phyloP scores from a whole-genome alignment of 192 early-diverging fungal genomes.

The Funneliformis geosporum region DNA sequence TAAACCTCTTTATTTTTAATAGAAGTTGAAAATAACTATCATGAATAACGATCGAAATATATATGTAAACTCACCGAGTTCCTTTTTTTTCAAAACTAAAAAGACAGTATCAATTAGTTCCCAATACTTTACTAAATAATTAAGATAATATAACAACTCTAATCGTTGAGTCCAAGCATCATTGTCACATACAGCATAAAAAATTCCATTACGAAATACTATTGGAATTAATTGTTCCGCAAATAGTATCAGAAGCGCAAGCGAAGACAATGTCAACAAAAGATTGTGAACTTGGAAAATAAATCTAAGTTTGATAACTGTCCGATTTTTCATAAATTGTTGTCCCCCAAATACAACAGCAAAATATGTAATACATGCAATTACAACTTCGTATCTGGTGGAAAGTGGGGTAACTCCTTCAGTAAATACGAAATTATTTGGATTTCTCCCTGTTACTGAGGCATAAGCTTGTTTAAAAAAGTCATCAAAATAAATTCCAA shows the following conservation, averaged over 20 bases:
- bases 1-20: not conserved
- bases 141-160: slow-evolving; percentile 86
- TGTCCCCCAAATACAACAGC: slow-evolving; percentile 81
- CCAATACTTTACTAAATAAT: slow-evolving; percentile 91
- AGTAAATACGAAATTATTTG: slow-evolving; percentile 49
- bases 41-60: not conserved
- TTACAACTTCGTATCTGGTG: slow-evolving; percentile 45
- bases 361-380: slow-evolving; percentile 64
- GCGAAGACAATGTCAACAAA: slow-evolving; percentile 69
- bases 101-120: slow-evolving; percentile 90
- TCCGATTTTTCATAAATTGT: slow-evolving; percentile 64
- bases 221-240: slow-evolving; percentile 78
- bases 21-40: not conserved
- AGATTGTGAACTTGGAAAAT: slow-evolving; percentile 84
- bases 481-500: slow-evolving; percentile 56
- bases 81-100: slow-evolving; percentile 82
- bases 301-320: slow-evolving; percentile 68
- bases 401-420: slow-evolving; percentile 56
- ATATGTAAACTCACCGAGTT: slow-evolving; percentile 54
- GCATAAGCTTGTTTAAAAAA: slow-evolving; percentile 52
- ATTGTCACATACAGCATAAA: slow-evolving; percentile 68
- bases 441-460: slow-evolving; percentile 45
- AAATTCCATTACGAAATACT: slow-evolving; percentile 65
- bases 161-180: slow-evolving; percentile 76
- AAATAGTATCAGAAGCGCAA: slow-evolving; percentile 68